Evolutionary conservation across 768 basidiomycete genomes (phyloP), one percentile per base, ranked within the genome.

Genomic region (Suillus alpinus): DNA sequence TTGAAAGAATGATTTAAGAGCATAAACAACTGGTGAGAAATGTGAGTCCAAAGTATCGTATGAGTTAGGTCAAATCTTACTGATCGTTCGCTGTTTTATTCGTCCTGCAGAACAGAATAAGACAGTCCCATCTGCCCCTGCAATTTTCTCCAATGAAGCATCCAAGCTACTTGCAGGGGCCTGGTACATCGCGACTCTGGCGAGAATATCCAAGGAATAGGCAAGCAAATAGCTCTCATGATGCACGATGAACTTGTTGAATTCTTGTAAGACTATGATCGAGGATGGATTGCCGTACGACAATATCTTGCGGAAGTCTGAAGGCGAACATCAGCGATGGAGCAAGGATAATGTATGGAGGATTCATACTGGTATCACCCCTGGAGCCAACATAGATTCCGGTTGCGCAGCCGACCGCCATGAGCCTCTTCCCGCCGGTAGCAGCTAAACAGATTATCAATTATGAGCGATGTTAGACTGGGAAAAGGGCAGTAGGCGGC

Each of bases 151-250:
- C 65, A 79, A 71, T 3, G 88, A 85, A 1, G 83, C 80, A 6
- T 83, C 80, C 20, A 92, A 68, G 2, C 74, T 75, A 58, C 79
- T 75, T 9, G 73, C 64, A 14, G 83, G 76, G 0, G 80, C 70
- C 60, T 83, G 74, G 2, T 81, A 84, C 32, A 80, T 74, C 8
- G 81, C 83, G 12, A 88, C 80, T 26, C 84, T 83, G 0, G 83
- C 85, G 46, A 93, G 73, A n/a, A 86, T 69, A 60, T 91, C 89
- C 9, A 93, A 78, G 0, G 89, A 87, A 68, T 90, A 94, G 0
- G 88, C 81, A 23, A 83, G 63, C 4, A 94, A 73, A 1, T 79
- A 77, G 10, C 72, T 74, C 56, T 89, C 86, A 14, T 79, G 77
- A 41, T 88, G 86, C 3, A 94, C 77, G 41, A 94, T 70, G 59